phyloP scores from a whole-genome alignment of 306 rosid genomes.

The Clitoria ternatea region DNA sequence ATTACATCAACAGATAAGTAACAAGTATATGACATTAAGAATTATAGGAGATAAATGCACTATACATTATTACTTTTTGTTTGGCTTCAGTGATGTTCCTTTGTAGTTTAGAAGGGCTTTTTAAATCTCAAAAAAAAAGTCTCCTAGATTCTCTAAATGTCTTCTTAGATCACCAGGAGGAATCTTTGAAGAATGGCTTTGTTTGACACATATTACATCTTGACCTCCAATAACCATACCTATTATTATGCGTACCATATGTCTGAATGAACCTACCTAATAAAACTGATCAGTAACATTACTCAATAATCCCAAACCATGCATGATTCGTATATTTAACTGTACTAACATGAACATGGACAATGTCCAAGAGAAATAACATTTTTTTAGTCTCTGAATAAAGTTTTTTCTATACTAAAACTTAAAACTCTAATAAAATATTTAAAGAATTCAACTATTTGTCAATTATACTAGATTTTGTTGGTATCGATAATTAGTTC shows the following conservation, averaged over 20 bases:
- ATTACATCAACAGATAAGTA: slow-evolving; percentile 1
- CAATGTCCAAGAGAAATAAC: too few species aligned
- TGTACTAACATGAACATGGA: not conserved
- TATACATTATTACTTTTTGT: slow-evolving; percentile 37
- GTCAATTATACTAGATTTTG: too few species aligned
- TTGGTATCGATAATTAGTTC: too few species aligned
- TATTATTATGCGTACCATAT: slow-evolving; percentile 81
- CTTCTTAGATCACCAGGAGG: slow-evolving; percentile 75
- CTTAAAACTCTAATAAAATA: too few species aligned
- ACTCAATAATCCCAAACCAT: not conserved
- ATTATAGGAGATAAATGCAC: not conserved
- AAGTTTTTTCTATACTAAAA: too few species aligned
- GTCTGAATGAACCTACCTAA: slow-evolving; percentile 84
- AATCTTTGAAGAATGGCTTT: slow-evolving; percentile 72
- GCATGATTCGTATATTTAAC: not conserved
- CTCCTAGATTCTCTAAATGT: slow-evolving; percentile 80
- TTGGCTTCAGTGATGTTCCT: slow-evolving; percentile 47
- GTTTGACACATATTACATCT: slow-evolving; percentile 80
- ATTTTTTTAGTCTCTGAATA: too few species aligned
- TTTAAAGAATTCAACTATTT: too few species aligned
- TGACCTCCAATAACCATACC: slow-evolving; percentile 98
- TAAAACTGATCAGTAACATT: slow-evolving; percentile 49
- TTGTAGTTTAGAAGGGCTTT: slow-evolving; percentile 57
- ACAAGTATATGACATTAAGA: too few species aligned
- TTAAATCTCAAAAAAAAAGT: slow-evolving; percentile 64